Evolutionary conservation across 2,329 filamentous ascomycete genomes (phyloP), one percentile per base, ranked within the genome.

Genomic region (Xylariales sp.): DNA sequence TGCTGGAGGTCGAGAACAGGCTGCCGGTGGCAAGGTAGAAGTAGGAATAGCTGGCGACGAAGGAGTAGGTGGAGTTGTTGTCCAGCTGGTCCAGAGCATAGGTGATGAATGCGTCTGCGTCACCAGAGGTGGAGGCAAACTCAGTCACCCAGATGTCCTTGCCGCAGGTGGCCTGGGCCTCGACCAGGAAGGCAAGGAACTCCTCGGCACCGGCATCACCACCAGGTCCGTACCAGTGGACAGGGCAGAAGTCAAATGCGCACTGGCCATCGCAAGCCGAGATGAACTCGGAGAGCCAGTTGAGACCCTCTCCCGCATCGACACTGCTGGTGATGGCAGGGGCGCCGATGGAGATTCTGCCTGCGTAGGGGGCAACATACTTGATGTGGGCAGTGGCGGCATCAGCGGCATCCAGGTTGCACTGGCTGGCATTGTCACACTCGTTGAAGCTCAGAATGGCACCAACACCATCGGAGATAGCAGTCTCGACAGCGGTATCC

Each of bases 391-490:
- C 61, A 2, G 56, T 27, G n/a, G 77, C 79, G 27, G 78, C 79
- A 2, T 52, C 55, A 5, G 50, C 50, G n/a, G 78, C 63, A 17
- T 60, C 57, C 56, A 83, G 56, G 66, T 81, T 76, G 50, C 78
- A 65, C 63, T 86, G 81, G n/a, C 55, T 55, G 11, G 49, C 48
- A 45, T 72, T 70, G 59, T 88, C 83, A 31, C 79, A 79, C 69
- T 88, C 83, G 70, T 88, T 88, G 74, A 85, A 85, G 58, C 72
- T 70, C 53, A 86, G 70, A 39, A 86, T 59, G 50, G 71, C 67
- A 45, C 67, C 73, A 47, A 72, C 63, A 40, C 81, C 82, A 11
- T 56, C 56, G 35, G 58, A 49, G 44, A 85, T 71, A 44, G 76
- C 75, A 13, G 59, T 54, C 37, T 70, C 56, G 31, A 71, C 78